phyloP scores from a whole-genome alignment of 768 basidiomycete genomes.

The Boletellus emodensis region DNA sequence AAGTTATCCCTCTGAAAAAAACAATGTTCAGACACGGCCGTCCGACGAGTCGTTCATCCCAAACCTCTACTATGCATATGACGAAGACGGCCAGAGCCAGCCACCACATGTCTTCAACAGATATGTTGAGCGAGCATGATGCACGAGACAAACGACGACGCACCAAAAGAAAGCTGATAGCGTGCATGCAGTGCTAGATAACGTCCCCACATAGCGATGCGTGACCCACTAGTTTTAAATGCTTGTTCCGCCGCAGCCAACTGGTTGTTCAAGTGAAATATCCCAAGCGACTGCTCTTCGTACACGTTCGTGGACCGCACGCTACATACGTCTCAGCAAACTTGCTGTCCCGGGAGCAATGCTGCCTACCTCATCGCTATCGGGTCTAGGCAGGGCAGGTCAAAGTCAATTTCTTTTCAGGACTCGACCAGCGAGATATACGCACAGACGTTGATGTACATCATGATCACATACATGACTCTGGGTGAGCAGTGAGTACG shows the following conservation, averaged over 20 bases:
- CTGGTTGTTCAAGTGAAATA: slow-evolving; percentile 55
- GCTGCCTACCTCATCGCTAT: slow-evolving; percentile 68
- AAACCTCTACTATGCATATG: slow-evolving; percentile 89
- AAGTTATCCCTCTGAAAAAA: slow-evolving; percentile 52
- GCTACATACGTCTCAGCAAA: slow-evolving; percentile 33
- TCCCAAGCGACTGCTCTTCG: slow-evolving; percentile 87
- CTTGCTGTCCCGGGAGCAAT: neutral
- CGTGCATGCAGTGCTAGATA: slow-evolving; percentile 81
- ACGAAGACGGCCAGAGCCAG: slow-evolving; percentile 77
- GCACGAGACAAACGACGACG: slow-evolving; percentile 15
- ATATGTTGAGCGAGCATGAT: neutral
- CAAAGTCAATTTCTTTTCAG: neutral
- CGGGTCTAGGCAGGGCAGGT: slow-evolving; percentile 46
- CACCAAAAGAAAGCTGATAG: slow-evolving; percentile 88
- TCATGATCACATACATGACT: slow-evolving; percentile 88
- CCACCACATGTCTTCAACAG: slow-evolving; percentile 91
- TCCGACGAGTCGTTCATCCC: slow-evolving; percentile 9
- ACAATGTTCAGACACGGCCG: neutral
- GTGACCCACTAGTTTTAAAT: slow-evolving; percentile 42
- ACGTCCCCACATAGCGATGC: slow-evolving; percentile 66
- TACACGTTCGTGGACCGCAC: slow-evolving; percentile 94
- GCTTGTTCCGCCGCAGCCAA: slow-evolving; percentile 44
- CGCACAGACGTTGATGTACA: slow-evolving; percentile 84
- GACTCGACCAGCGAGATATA: slow-evolving; percentile 15
- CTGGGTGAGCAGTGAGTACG: slow-evolving; percentile 33